phyloP scores from a whole-genome alignment of 2,329 filamentous ascomycete species.

The Colletotrichum gigasporum region DNA sequence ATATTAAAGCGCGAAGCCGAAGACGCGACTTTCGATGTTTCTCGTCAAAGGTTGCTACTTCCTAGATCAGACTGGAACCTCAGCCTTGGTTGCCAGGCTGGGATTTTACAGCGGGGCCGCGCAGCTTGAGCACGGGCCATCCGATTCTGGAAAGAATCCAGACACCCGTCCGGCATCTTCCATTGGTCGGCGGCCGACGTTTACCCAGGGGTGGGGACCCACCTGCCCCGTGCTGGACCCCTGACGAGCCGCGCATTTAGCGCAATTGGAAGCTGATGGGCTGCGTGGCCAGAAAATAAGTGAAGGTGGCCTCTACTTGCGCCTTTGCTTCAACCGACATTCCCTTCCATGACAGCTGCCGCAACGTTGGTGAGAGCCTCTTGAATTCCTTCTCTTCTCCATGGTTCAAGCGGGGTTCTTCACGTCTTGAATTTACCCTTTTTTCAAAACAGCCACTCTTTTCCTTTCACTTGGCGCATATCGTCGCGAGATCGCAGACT shows the following conservation, averaged over 20 bases:
- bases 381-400: conserved; percentile 10
- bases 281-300: conserved; percentile 36
- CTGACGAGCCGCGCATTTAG: conserved; percentile 23
- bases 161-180: conserved; percentile 10
- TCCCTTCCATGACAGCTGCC: neutral
- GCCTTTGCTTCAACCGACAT: neutral
- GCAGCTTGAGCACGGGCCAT: conserved; percentile 27
- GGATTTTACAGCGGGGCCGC: conserved; percentile 26
- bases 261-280: conserved; percentile 19
- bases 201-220: conserved; percentile 12
- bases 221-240: conserved; percentile 24
- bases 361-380: conserved; percentile 3
- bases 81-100: conserved; percentile 30
- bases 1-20: neutral
- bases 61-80: neutral
- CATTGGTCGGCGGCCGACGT: conserved; percentile 24
- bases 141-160: conserved; percentile 1
- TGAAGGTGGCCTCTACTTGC: conserved; percentile 47
- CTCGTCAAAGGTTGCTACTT: neutral
- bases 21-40: neutral
- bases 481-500: conserved; percentile 8
- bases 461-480: conserved; percentile 32
- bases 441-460: conserved; percentile 13
- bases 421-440: conserved; percentile 23
- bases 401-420: conserved; percentile 27